Evolutionary conservation across 345 rosid species (phyloP).

Genomic region (Boechera retrofracta): DNA sequence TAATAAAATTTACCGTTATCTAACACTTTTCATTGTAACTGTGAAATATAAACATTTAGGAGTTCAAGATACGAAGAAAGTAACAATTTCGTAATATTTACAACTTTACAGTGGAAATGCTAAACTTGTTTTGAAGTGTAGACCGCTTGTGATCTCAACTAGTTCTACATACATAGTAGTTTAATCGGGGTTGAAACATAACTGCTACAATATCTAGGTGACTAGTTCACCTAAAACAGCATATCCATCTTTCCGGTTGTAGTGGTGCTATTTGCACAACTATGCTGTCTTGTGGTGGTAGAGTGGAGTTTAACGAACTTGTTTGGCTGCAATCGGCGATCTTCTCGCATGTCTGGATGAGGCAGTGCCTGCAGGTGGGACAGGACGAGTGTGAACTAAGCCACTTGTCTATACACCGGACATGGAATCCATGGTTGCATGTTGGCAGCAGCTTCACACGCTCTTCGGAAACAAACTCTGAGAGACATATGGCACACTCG

Average conservation of each 20-base stretch:
- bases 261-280: slow-evolving; percentile 57
- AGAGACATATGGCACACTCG: slow-evolving; percentile 79
- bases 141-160: slow-evolving; percentile 38
- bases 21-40: background rate
- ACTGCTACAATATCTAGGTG: slow-evolving; percentile 32
- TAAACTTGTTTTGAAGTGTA: slow-evolving; percentile 32
- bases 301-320: slow-evolving; percentile 50
- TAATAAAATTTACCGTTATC: background rate
- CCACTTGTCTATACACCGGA: slow-evolving; percentile 87
- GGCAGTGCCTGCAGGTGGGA: slow-evolving; percentile 90
- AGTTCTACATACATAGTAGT: slow-evolving; percentile 27
- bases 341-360: slow-evolving; percentile 72
- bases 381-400: slow-evolving; percentile 86
- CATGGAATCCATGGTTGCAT: slow-evolving; percentile 88
- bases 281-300: slow-evolving; percentile 53
- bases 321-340: slow-evolving; percentile 60
- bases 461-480: slow-evolving; percentile 65
- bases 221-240: slow-evolving; percentile 52
- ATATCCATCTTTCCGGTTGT: slow-evolving; percentile 63
- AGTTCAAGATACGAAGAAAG: slow-evolving; percentile 26
- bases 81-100: slow-evolving; percentile 44
- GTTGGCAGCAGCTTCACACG: slow-evolving; percentile 72
- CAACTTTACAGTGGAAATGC: slow-evolving; percentile 44
- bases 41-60: slow-evolving; percentile 8
- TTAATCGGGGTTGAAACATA: slow-evolving; percentile 31